Conservation (phyloP, 306 rosid genomes). For the Pyrus betulifolia region DNA sequence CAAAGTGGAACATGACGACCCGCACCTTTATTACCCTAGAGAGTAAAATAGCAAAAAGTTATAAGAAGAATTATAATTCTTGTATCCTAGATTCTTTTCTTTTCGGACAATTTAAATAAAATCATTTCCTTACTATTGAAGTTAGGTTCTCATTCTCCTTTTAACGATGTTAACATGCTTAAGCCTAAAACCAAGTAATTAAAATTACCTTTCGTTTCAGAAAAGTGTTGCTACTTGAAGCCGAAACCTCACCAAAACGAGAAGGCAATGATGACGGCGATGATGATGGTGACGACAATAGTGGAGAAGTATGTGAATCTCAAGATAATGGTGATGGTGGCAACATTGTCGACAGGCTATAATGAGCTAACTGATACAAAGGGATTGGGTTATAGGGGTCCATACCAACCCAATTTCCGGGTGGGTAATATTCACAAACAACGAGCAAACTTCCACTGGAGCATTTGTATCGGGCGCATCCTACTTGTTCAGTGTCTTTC, state of each 20-base stretch:
- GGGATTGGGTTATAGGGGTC: slow-evolving; percentile 31
- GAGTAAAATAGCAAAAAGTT: neutral
- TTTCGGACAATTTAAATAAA: neutral
- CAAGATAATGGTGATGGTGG: neutral
- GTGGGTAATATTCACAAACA: slow-evolving; percentile 60
- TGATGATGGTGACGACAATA: too few species aligned
- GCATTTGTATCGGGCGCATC: slow-evolving; percentile 42
- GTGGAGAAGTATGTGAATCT: neutral
- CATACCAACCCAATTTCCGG: slow-evolving; percentile 41
- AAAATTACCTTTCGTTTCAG: neutral
- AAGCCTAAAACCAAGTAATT: neutral
- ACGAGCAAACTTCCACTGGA: neutral
- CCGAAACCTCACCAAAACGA: too few species aligned
- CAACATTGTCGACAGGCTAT: neutral
- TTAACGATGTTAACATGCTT: neutral
- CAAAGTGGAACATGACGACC: neutral
- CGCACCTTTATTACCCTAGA: neutral
- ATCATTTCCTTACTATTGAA: neutral
- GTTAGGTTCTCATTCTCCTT: too few species aligned
- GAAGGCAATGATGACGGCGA: neutral
- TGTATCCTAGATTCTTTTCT: neutral
- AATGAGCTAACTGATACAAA: neutral
- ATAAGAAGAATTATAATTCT: too few species aligned
- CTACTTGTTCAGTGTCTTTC: slow-evolving; percentile 34
- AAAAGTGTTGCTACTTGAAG: too few species aligned